Conservation (phyloP, 208 protist species). For the Trypanosoma melophagium region DNA sequence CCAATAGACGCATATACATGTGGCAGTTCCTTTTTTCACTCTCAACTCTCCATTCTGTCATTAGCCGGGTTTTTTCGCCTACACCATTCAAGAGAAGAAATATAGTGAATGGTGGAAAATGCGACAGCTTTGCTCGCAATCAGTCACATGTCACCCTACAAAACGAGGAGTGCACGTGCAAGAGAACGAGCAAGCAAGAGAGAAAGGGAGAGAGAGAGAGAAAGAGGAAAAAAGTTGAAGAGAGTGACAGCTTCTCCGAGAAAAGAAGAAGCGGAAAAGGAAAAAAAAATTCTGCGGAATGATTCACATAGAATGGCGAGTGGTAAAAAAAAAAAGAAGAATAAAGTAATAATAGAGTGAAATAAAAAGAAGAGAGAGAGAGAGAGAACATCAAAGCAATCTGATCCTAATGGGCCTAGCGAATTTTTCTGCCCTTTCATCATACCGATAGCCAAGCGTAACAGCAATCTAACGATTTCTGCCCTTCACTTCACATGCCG, state of each 20-base stretch:
- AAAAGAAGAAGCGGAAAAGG: slow-evolving; percentile 9
- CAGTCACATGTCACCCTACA: background rate
- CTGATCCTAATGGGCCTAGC: background rate
- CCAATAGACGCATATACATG: background rate
- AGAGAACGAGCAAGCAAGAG: too few relatives aligned
- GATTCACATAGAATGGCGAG: background rate
- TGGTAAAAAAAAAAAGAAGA: slow-evolving; percentile 19
- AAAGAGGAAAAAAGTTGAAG: too few relatives aligned
- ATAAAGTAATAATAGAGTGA: background rate
- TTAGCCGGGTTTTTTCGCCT: background rate
- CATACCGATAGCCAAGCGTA: too few relatives aligned
- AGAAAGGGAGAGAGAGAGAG: too few relatives aligned
- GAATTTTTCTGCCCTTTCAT: too few relatives aligned
- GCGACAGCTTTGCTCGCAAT: background rate
- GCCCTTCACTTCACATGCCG: too few relatives aligned
- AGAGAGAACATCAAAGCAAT: slow-evolving; percentile 6
- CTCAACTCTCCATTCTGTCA: background rate
- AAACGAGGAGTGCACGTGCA: background rate
- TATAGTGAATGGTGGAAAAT: background rate
- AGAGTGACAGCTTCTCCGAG: background rate
- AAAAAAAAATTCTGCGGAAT: slow-evolving; percentile 2
- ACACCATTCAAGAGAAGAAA: background rate
- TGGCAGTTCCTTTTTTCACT: background rate
- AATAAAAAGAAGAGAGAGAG: background rate
- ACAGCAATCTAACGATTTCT: too few relatives aligned